Evolutionary conservation across 208 protist species (phyloP), one percentile per base, ranked within the genome.

Genomic region (Trypanosoma caninum): DNA sequence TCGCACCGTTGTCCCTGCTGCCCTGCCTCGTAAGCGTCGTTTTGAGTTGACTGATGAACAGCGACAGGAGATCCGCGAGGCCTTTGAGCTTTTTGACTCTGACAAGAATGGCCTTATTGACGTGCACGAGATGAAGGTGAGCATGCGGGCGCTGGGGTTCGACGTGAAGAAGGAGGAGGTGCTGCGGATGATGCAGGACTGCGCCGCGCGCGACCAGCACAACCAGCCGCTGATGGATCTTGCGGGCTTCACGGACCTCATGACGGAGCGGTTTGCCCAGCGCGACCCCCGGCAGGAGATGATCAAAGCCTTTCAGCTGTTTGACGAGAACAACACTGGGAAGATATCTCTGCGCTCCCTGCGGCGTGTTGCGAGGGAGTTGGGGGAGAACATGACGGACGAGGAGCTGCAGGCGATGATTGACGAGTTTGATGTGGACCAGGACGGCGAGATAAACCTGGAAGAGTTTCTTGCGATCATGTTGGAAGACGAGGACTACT

Each of bases 101-200:
- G 97, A 99, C 62, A 96, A 97, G 61, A 91, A 95, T 53, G 93
- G 93, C 34, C 66, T 90, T 11, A 98, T 99, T 59, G 98, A 99
- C 60, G 92, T 87, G 16, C 98, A 99, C 56, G 98, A 99, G 84
- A 91, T 99, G 70, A 99, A 99, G 84, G 98, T 99, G 31, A 98
- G 97, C 34, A 99, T 99, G 97, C 89, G 98, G 31, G 98, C 98
- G 14, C 79, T 99, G 0, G 98, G 98, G 28, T 99, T 99, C 77
- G 98, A 99, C 61, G 97, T 89, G 8, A 98, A 98, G 80, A 98
- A 98, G 53, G 94, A 97, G 35, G 92, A 97, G 77, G 82, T 94
- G 47, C 65, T 81, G 53, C 81, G 80, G 35, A 77, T 94, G 56
- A 94, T 97, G 88, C 86, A 91, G 66, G 82, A 90, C 61, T 95